phyloP scores from a whole-genome alignment of 2,329 filamentous ascomycete genomes.

The Stachybotrys chartarum region DNA sequence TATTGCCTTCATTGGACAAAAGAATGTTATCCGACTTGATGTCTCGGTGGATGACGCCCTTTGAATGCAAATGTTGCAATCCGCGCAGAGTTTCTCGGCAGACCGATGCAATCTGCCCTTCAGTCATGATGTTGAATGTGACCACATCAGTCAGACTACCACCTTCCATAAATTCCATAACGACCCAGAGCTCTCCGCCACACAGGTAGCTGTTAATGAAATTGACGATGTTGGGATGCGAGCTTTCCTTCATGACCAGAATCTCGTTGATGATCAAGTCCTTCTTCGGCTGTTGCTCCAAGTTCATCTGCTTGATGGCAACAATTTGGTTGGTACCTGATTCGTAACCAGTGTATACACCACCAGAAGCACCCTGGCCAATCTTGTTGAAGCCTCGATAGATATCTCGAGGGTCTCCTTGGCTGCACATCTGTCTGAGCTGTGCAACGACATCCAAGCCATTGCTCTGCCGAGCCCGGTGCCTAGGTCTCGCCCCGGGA shows the following conservation, averaged over 20 bases:
- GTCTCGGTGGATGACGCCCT: constrained; percentile 95
- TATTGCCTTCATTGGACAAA: constrained; percentile 86
- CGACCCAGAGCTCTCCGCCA: constrained; percentile 88
- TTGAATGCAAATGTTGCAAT: constrained; percentile 91
- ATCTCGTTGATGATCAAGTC: constrained; percentile 99
- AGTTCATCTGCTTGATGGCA: constrained; percentile 99
- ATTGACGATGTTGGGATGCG: constrained; percentile 97
- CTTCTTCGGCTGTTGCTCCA: constrained; percentile 98
- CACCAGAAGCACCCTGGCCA: constrained; percentile 92
- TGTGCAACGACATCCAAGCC: constrained; percentile 75
- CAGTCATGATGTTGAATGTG: constrained; percentile 98
- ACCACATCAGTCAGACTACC: constrained; percentile 97
- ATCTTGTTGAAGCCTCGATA: constrained; percentile 91
- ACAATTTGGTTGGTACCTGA: constrained; percentile 78
- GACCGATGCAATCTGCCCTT: constrained; percentile 93
- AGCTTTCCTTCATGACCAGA: constrained; percentile 97
- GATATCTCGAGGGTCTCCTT: constrained; percentile 80
- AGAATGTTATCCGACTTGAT: constrained; percentile 99
- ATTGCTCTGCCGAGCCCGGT: constrained; percentile 71
- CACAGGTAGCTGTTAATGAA: constrained; percentile 97
- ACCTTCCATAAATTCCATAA: constrained; percentile 99
- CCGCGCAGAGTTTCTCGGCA: constrained; percentile 90
- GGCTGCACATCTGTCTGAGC: constrained; percentile 82
- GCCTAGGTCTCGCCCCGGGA: constrained; percentile 61
- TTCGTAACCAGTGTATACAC: constrained; percentile 89